phyloP scores from a whole-genome alignment of 805 yeast genomes.

The Candida coquimbonensis region DNA sequence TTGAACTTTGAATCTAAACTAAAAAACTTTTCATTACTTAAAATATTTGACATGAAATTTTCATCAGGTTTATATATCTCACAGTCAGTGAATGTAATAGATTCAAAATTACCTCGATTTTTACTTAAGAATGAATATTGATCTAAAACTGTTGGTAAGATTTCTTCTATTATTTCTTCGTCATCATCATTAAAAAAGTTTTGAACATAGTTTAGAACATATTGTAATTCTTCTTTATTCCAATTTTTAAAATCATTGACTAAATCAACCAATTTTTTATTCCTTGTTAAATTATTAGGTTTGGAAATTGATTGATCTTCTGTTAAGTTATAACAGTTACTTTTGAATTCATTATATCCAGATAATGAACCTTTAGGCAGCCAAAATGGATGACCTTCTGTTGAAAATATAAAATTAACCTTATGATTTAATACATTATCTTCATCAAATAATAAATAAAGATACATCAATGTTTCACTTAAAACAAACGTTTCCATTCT shows the following conservation, averaged over 20 bases:
- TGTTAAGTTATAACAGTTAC: too few species aligned
- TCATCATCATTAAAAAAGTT: not conserved
- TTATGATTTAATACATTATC: slow-evolving; percentile 45
- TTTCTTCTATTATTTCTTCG: not conserved
- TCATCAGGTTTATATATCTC: not conserved
- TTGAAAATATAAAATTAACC: slow-evolving; percentile 45
- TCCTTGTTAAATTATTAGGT: not conserved
- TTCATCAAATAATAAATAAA: slow-evolving; percentile 72
- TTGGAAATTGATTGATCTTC: not conserved
- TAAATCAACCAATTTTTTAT: not conserved
- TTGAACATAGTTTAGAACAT: not conserved
- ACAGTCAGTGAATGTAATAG: not conserved
- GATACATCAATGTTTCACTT: slow-evolving; percentile 80
- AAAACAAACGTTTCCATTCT: slow-evolving; percentile 90
- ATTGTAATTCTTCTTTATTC: slow-evolving; percentile 4
- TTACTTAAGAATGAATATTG: not conserved
- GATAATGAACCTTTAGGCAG: slow-evolving; percentile 31
- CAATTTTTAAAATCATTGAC: slow-evolving; percentile 4
- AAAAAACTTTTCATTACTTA: slow-evolving; percentile 7
- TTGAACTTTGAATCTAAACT: slow-evolving; percentile 13
- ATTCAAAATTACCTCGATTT: not conserved
- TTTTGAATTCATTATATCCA: slow-evolving; percentile 17
- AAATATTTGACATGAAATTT: slow-evolving; percentile 6
- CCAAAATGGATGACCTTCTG: slow-evolving; percentile 94
- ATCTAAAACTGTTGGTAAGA: not conserved